These are phyloP conservation scores for Candida smagusa DNA, from an alignment of 1,139 yeast genomes.

Conservation along the genomic window DNA sequence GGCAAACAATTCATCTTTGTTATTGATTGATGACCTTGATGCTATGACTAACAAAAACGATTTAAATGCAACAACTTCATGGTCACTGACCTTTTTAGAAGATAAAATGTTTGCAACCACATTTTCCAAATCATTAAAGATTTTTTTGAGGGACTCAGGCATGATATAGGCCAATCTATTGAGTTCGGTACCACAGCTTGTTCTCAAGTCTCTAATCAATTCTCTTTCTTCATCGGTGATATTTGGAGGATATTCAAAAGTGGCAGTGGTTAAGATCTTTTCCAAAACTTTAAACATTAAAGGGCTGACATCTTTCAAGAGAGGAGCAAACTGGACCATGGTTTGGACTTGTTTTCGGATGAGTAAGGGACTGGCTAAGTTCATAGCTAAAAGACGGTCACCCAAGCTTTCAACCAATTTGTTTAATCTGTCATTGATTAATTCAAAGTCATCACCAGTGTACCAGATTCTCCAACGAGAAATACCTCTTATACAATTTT, in stretches of 20 bases:
- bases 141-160: conserved; percentile 84
- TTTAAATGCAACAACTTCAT: conserved; percentile 90
- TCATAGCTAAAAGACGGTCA: conserved; percentile 70
- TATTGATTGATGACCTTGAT: conserved; percentile 71
- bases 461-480: conserved; percentile 98
- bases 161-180: conserved; percentile 90
- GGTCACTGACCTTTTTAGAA: conserved; percentile 73
- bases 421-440: conserved; percentile 53
- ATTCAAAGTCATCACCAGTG: conserved; percentile 58
- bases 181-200: conserved; percentile 92
- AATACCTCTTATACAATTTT: conserved; percentile 86
- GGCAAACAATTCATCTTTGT: conserved; percentile 72
- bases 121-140: conserved; percentile 75
- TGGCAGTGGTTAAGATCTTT: conserved; percentile 82
- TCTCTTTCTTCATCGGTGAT: conserved; percentile 74
- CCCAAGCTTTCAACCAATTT: conserved; percentile 73
- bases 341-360: conserved; percentile 87
- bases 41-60: conserved; percentile 90
- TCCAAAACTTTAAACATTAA: conserved; percentile 82
- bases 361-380: conserved; percentile 74
- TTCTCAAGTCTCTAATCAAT: conserved; percentile 79
- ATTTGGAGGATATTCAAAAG: conserved; percentile 72
- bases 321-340: conserved; percentile 94
- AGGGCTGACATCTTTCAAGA: conserved; percentile 69
- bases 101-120: conserved; percentile 73